Percentiles rank a stretch among this genome's conserved stretches.
phyloP scores from a whole-genome alignment of 257 asterid species.

The Anisodus acutangulus region DNA sequence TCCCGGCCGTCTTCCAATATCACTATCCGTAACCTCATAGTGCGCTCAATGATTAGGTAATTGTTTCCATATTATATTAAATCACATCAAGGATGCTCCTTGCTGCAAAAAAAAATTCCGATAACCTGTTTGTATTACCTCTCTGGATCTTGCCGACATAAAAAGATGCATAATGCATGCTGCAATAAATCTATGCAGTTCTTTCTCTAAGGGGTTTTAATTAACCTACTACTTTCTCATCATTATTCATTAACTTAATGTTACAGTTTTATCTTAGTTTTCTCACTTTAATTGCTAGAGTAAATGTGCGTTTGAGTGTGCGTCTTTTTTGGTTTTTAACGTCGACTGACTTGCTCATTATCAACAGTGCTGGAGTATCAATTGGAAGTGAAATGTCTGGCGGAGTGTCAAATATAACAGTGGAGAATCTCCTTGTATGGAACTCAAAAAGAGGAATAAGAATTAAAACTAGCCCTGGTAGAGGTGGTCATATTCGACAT shows the following conservation, averaged over 20 bases:
- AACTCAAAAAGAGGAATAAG: slow-evolving; percentile 86
- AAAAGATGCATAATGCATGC: background rate
- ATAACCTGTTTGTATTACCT: slow-evolving; percentile 1
- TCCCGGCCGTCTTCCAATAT: slow-evolving; percentile 81
- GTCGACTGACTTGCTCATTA: slow-evolving; percentile 37
- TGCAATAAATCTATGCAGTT: background rate
- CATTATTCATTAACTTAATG: slow-evolving; percentile 1
- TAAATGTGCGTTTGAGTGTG: background rate
- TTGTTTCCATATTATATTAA: background rate
- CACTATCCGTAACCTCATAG: slow-evolving; percentile 72
- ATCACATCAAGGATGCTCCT: background rate
- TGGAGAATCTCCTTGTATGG: slow-evolving; percentile 81
- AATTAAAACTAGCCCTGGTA: slow-evolving; percentile 83
- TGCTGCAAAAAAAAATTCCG: background rate
- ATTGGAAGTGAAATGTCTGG: slow-evolving; percentile 99
- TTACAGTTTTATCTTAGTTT: background rate
- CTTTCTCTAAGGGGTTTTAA: background rate
- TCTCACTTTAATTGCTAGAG: background rate
- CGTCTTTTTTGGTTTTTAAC: background rate
- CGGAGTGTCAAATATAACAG: slow-evolving; percentile 71
- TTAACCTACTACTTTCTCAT: background rate
- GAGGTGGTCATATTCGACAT: slow-evolving; percentile 80
- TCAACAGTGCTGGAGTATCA: slow-evolving; percentile 87
- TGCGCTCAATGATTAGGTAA: slow-evolving; percentile 87
- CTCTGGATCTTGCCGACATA: background rate